Percentiles rank a stretch among this genome's conserved stretches.
Conservation (phyloP, 2,329 filamentous ascomycete genomes). For the Lecanoromycetidae sp. region DNA sequence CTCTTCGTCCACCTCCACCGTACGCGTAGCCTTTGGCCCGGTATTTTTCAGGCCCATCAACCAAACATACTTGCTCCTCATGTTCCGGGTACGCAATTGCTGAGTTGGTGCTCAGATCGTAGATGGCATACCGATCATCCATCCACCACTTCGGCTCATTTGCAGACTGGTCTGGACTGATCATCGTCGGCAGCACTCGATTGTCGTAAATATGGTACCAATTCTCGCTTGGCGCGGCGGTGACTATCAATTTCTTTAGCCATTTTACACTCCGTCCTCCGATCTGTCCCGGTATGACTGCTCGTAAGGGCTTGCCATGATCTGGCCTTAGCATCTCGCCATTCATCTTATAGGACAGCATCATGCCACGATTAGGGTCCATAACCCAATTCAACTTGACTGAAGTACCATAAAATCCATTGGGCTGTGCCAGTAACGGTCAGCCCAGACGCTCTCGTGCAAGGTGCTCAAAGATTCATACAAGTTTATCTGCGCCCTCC, state of each 20-base stretch:
- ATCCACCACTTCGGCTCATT: slow-evolving; percentile 67
- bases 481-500: slow-evolving; percentile 73
- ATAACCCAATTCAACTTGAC: slow-evolving; percentile 80
- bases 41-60: slow-evolving; percentile 43
- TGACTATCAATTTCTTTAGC: slow-evolving; percentile 70
- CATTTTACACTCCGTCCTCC: slow-evolving; percentile 89
- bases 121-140: slow-evolving; percentile 85
- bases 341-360: slow-evolving; percentile 87
- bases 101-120: slow-evolving; percentile 80
- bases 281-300: slow-evolving; percentile 81
- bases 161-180: slow-evolving; percentile 68
- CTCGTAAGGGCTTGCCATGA: slow-evolving; percentile 72
- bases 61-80: slow-evolving; percentile 51
- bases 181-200: slow-evolving; percentile 72
- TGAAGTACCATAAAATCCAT: slow-evolving; percentile 79
- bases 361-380: slow-evolving; percentile 70
- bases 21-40: slow-evolving; percentile 73
- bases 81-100: slow-evolving; percentile 71
- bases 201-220: slow-evolving; percentile 97
- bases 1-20: slow-evolving; percentile 68
- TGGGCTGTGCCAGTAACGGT: slow-evolving; percentile 42
- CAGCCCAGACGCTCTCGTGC: slow-evolving; percentile 4
- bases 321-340: slow-evolving; percentile 68
- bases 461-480: slow-evolving; percentile 23
- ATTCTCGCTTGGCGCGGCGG: slow-evolving; percentile 68